These are phyloP conservation scores for Anthracocystis panici-leucophaei DNA, from an alignment of 1,284 basidiomycete genomes.

Conservation along the genomic window DNA sequence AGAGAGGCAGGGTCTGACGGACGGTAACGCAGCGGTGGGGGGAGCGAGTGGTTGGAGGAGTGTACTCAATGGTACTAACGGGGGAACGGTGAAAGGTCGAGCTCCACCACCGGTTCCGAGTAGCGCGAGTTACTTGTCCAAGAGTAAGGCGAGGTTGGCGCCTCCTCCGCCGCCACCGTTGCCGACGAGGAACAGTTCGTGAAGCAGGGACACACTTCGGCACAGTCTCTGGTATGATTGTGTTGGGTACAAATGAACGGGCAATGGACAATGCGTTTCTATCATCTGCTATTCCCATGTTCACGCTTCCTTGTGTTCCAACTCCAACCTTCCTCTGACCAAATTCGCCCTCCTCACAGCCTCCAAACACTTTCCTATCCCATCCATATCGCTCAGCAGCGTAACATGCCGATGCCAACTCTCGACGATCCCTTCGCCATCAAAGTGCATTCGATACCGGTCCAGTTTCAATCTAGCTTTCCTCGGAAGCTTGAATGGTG, in stretches of 20 bases:
- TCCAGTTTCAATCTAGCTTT: conserved; percentile 37
- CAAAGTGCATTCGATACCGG: conserved; percentile 25
- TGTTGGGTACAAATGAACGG: background rate
- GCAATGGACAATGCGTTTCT: conserved; percentile 12
- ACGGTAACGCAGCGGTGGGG: background rate
- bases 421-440: conserved; percentile 58
- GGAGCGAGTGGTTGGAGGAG: conserved; percentile 5
- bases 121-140: conserved; percentile 34
- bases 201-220: background rate
- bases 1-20: conserved; percentile 25
- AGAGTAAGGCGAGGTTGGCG: conserved; percentile 18
- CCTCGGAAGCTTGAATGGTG: conserved; percentile 13
- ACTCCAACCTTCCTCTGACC: conserved; percentile 13
- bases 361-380: conserved; percentile 39
- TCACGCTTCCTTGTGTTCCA: background rate
- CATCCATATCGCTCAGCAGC: conserved; percentile 60
- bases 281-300: background rate
- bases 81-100: conserved; percentile 13
- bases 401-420: conserved; percentile 61
- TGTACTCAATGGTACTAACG: conserved; percentile 4
- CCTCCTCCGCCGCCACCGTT: conserved; percentile 43
- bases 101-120: conserved; percentile 42
- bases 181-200: conserved; percentile 32
- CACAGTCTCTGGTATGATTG: background rate
- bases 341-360: conserved; percentile 35